Base-by-base conservation (phyloP, 2,329 filamentous ascomycete genomes). In the Ophiostoma quercus region DNA sequence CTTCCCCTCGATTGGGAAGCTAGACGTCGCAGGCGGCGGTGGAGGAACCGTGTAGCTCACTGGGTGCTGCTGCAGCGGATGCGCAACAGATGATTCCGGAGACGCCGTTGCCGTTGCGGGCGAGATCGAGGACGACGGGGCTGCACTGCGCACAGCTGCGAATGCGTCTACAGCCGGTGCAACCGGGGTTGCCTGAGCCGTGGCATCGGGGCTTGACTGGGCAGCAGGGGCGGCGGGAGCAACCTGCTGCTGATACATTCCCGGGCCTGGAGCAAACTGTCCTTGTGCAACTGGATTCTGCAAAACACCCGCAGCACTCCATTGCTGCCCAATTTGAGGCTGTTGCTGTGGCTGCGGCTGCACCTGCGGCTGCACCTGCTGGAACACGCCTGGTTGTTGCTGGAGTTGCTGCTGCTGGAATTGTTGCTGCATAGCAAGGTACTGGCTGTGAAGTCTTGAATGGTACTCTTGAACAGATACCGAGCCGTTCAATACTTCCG, bases 1-100 rank as follows among this genome's bases (percentile, higher is more conserved):
- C 19, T 19, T 54, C 32, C 14, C 19, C 14, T 43, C 69, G 32
- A 19, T 74, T 63, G 68, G 73, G 5, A 68, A 67, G 29, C 74
- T 72, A 2, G 79, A 78, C 32, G 75, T 79, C 77, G 25, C 76
- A 74, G 29, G 72, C 73, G 9, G 29, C 66, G 5, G 68, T 66
- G 51, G 34, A 25, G 62, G n/a, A 25, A 47, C n/a, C 11, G 37
- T 66, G 22, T 47, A 69, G 69, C 57, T 68, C 25, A 51, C 67
- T 66, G 25, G 67, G 60, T 14, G 63, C 65, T 19, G 51, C 47
- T 7, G 41, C 67, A 65, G 16, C 63, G 51, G 68, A 71, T 69
- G 16, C 65, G 65, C 32, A 65, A 22, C 54, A 69, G 51, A 57
- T 7, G 29, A 16, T 65, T 34, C 34, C 9, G 62, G 62, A 22